phyloP scores from a whole-genome alignment of 192 early-diverging fungal species.

The Coemansia sp. region DNA sequence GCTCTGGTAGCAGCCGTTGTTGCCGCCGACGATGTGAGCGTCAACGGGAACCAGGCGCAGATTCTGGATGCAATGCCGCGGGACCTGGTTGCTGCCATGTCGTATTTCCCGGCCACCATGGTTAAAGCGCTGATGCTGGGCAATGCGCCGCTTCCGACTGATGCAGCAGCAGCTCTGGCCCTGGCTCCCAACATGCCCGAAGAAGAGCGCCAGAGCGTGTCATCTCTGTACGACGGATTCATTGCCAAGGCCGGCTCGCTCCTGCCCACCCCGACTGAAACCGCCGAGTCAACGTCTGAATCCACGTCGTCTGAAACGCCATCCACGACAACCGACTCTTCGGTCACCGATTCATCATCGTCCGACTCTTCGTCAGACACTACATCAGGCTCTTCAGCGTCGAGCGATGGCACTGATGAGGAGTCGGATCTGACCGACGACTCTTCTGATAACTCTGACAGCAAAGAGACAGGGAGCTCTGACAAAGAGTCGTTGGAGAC shows the following conservation, averaged over 20 bases:
- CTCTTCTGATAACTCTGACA: not conserved
- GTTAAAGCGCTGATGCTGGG: slow-evolving; percentile 1
- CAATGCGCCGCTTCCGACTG: not conserved
- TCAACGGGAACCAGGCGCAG: not conserved
- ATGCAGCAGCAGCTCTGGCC: not conserved
- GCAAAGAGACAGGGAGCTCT: slow-evolving; percentile 4
- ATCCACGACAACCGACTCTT: not conserved
- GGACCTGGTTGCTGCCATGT: slow-evolving; percentile 1
- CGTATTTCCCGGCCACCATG: not conserved
- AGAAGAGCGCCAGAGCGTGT: not conserved
- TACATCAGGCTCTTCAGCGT: not conserved
- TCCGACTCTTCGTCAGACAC: not conserved
- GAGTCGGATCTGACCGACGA: not conserved
- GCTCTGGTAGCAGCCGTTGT: slow-evolving; percentile 5
- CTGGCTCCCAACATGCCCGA: slow-evolving; percentile 8
- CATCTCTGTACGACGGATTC: slow-evolving; percentile 1
- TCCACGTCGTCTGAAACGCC: not conserved
- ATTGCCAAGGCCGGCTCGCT: not conserved
- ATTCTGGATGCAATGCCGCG: not conserved
- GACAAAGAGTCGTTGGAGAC: slow-evolving; percentile 1
- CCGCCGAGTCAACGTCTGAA: not conserved
- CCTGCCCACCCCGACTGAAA: not conserved
- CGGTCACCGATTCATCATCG: not conserved
- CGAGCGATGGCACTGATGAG: not conserved
- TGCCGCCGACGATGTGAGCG: not conserved